Conservation (phyloP, 176 grass and related monocot species). For the Saccharum spontaneum region DNA sequence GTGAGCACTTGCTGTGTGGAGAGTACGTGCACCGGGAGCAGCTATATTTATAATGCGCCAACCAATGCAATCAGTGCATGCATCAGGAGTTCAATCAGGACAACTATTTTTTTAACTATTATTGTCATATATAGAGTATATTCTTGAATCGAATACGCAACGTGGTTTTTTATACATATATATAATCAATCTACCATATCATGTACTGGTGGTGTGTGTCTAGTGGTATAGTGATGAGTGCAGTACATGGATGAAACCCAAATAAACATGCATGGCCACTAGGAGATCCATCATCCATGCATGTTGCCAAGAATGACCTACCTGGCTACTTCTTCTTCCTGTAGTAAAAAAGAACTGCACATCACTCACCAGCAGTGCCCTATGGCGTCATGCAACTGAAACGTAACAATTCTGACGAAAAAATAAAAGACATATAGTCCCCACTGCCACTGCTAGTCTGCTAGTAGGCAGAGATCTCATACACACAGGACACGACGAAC, state of each 20-base stretch:
- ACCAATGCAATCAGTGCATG: neutral
- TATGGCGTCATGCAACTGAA: constrained; percentile 34
- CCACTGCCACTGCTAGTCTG: neutral
- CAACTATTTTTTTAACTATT: neutral
- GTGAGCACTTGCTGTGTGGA: constrained; percentile 21
- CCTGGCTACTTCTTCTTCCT: neutral
- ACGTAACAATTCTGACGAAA: neutral
- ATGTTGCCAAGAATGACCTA: neutral
- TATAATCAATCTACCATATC: neutral
- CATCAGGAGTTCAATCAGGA: neutral
- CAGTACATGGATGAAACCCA: constrained; percentile 44
- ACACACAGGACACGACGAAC: neutral
- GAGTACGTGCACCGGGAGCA: neutral
- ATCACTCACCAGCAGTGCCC: constrained; percentile 7
- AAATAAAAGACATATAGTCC: neutral
- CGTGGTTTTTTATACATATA: neutral
- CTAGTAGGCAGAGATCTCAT: neutral
- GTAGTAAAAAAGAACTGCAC: constrained; percentile 23
- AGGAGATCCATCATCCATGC: neutral
- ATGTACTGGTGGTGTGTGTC: neutral
- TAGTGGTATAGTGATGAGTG: constrained; percentile 35
- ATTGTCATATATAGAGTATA: no score
- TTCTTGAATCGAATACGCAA: constrained; percentile 4
- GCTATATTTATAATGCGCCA: constrained; percentile 64
- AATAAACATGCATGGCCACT: constrained; percentile 26